Percentiles rank a stretch among this genome's conserved stretches.
These are phyloP conservation scores for Calonectria hongkongensis DNA, from an alignment of 2,329 filamentous ascomycete species.

Conservation along the genomic window DNA sequence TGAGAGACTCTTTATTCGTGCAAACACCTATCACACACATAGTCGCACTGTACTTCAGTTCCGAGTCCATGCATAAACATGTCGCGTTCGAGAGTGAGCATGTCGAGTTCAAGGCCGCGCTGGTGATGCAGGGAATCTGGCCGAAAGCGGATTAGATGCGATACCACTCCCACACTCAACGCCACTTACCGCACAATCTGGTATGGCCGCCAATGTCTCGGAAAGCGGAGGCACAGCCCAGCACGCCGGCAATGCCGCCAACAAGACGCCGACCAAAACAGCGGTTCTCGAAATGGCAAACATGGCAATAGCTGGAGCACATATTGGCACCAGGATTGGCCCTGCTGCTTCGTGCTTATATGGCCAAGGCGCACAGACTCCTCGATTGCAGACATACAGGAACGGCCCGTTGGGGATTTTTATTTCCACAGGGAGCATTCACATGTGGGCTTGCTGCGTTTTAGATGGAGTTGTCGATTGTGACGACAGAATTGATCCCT, in stretches of 20 bases:
- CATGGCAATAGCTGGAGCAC: conserved; percentile 19
- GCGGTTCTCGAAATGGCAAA: neutral
- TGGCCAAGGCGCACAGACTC: conserved; percentile 15
- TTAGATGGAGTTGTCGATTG: neutral
- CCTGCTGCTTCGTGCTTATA: conserved; percentile 11
- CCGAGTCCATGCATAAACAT: neutral
- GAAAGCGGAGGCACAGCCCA: neutral
- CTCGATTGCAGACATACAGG: neutral
- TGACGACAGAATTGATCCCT: neutral
- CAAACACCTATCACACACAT: neutral
- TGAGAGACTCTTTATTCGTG: neutral
- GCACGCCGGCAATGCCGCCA: neutral
- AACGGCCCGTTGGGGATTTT: neutral
- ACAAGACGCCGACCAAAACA: neutral
- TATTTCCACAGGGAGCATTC: conserved; percentile 1
- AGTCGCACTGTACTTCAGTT: neutral
- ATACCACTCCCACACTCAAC: neutral
- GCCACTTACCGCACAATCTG: conserved; percentile 6
- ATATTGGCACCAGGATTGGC: neutral
- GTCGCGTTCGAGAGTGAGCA: neutral
- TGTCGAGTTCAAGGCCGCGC: neutral
- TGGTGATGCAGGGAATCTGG: conserved; percentile 5
- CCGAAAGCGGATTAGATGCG: neutral
- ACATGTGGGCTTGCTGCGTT: neutral
- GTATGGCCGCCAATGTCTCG: neutral